These are phyloP conservation scores for Suillus variegatus DNA, from an alignment of 768 basidiomycete genomes.

Conservation along the genomic window DNA sequence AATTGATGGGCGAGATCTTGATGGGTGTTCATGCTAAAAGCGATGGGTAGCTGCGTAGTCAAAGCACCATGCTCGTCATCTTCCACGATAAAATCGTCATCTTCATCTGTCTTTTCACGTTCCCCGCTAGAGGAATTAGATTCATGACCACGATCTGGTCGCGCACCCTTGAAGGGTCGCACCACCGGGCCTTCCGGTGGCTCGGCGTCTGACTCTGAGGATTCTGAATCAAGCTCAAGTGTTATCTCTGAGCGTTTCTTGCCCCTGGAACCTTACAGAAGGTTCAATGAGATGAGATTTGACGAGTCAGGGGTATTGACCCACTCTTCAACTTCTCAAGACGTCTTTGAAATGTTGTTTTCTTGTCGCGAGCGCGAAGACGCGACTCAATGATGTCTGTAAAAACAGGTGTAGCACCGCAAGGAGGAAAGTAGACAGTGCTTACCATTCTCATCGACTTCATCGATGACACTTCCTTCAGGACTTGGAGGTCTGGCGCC, in stretches of 20 bases:
- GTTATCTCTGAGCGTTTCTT: slow-evolving; percentile 43
- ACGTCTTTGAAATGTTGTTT: slow-evolving; percentile 60
- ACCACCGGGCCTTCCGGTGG: slow-evolving; percentile 27
- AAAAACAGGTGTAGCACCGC: slow-evolving; percentile 3
- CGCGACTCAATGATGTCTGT: slow-evolving; percentile 66
- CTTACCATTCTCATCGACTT: slow-evolving; percentile 62
- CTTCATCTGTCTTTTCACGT: slow-evolving; percentile 30
- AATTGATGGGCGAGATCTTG: slow-evolving; percentile 79
- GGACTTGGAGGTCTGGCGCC: slow-evolving; percentile 43
- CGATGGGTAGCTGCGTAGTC: slow-evolving; percentile 57
- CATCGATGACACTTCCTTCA: slow-evolving; percentile 43
- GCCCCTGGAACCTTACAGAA: slow-evolving; percentile 29
- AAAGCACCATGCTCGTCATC: slow-evolving; percentile 50
- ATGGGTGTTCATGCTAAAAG: slow-evolving; percentile 80
- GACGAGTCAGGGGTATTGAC: not conserved
- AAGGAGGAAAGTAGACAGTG: slow-evolving; percentile 12
- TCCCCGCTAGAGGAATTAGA: slow-evolving; percentile 39
- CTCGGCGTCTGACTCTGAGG: slow-evolving; percentile 35
- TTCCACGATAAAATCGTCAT: slow-evolving; percentile 58
- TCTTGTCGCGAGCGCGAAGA: slow-evolving; percentile 60
- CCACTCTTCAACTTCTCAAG: slow-evolving; percentile 68
- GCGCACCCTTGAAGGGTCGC: slow-evolving; percentile 48
- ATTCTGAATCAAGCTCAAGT: slow-evolving; percentile 23
- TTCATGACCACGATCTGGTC: slow-evolving; percentile 36
- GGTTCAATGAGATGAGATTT: slow-evolving; percentile 8